Conservation (phyloP, 2,329 filamentous ascomycete genomes). For the Fusarium dimerum region DNA sequence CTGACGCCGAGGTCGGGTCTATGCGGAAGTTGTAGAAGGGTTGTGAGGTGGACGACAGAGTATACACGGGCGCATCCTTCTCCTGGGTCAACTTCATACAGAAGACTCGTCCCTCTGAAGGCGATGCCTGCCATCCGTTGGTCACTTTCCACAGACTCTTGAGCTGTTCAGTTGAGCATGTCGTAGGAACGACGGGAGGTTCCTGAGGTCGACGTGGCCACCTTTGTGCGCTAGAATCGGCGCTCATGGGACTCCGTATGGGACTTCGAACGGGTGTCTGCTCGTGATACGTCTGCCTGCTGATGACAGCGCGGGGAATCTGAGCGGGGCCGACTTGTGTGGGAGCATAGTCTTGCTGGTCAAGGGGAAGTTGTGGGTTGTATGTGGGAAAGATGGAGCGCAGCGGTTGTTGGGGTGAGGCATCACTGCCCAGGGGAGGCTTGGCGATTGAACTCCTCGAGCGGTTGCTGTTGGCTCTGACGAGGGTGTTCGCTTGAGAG, state of each 20-base stretch:
- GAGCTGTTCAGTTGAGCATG: conserved; percentile 62
- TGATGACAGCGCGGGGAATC: conserved; percentile 66
- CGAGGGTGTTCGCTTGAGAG: conserved; percentile 51
- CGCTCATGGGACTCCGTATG: conserved; percentile 22
- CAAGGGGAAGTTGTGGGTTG: conserved; percentile 65
- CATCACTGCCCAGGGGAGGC: conserved; percentile 43
- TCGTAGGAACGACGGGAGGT: conserved; percentile 47
- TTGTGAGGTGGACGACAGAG: conserved; percentile 59
- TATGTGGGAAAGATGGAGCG: conserved; percentile 78
- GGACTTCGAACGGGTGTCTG: conserved; percentile 22
- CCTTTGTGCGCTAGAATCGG: conserved; percentile 30
- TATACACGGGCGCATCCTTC: conserved; percentile 65
- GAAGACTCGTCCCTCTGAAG: conserved; percentile 59
- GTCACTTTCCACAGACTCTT: conserved; percentile 67
- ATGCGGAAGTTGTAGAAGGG: conserved; percentile 69
- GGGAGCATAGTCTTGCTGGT: conserved; percentile 70
- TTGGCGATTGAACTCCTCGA: conserved; percentile 61
- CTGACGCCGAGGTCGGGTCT: conserved; percentile 64
- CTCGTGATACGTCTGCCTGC: conserved; percentile 59
- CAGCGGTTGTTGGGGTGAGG: conserved; percentile 41
- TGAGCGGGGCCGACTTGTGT: conserved; percentile 64
- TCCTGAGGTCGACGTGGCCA: conserved; percentile 32
- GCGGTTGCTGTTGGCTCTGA: conserved; percentile 49
- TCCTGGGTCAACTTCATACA: conserved; percentile 59
- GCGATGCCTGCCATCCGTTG: conserved; percentile 68